Base-by-base conservation (phyloP, 225 moss, liverwort and hornwort genomes). In the Thuidium tamariscinum region DNA sequence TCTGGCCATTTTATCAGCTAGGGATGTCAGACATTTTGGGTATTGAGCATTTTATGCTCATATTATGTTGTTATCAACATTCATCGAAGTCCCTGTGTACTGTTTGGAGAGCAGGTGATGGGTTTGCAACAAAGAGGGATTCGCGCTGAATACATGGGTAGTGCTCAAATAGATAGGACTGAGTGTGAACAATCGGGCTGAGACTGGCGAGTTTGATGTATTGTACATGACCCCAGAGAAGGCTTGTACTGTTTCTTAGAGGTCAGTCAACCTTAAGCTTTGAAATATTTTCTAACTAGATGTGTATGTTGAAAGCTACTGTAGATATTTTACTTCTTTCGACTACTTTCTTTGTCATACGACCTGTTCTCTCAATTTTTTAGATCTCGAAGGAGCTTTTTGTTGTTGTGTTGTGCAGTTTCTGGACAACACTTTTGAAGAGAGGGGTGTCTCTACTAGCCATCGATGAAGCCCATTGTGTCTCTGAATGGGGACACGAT, bases 401-500 rank as follows among this genome's bases (percentile, higher is more conserved):
- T 46, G 25, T 55, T 81, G 37, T 81, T 88, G 66, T 85, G 48
- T 84, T 90, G 76, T 89, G 83, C 91, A 96, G 96, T 89, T 98
- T 98, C 88, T 98, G 96, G 98, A 91, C 92, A 80, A 90, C 93
- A 32, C 92, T 96, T 69, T 86, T 95, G 85, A 91, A 42, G 57
- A 95, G 87, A 90, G 96, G 98, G n/a, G 95, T 98, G 81, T 98
- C 94, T 57, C 89, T 98, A 13, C 76, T 98, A 59, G 98, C 96
- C 63, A 95, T 96, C 22, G 98, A 96, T 89, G 98, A 98, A 94
- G 98, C 98, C 29, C 98, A 98, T 80, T 98, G 98, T 88, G 96
- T 98, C 57, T 98, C 98, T 48, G 98, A 98, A 90, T 98, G 98
- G 98, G 98, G 96, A 61, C 98, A 98, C 68, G 96, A 96, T 89